These are phyloP conservation scores for Diaporthe helianthi DNA, from an alignment of 2,329 filamentous ascomycete genomes.

Conservation along the genomic window DNA sequence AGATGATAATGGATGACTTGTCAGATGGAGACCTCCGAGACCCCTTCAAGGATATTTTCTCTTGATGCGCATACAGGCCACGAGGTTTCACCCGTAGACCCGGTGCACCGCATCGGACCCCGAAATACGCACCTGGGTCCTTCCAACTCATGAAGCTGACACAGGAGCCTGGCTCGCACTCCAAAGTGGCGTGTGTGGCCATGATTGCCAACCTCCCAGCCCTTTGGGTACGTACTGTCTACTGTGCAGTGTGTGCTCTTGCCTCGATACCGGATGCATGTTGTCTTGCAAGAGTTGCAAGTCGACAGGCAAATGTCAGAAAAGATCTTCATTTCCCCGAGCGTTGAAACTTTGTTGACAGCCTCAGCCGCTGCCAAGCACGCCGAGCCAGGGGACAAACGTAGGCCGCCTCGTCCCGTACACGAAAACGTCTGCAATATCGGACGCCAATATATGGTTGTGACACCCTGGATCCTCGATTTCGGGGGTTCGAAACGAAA, in stretches of 20 bases:
- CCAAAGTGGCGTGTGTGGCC: not conserved
- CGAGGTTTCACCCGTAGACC: slow-evolving; percentile 21
- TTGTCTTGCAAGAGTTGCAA: slow-evolving; percentile 5
- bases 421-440: slow-evolving; percentile 8
- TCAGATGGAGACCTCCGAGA: slow-evolving; percentile 15
- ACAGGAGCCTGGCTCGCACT: slow-evolving; percentile 11
- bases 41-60: not conserved
- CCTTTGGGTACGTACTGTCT: not conserved
- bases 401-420: slow-evolving; percentile 15
- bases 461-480: not conserved
- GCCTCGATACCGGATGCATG: not conserved
- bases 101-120: slow-evolving; percentile 23
- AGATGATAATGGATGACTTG: not conserved
- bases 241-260: too few species aligned
- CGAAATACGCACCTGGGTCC: slow-evolving; percentile 6
- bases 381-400: slow-evolving; percentile 17
- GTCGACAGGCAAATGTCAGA: slow-evolving; percentile 11
- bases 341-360: slow-evolving; percentile 16
- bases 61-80: slow-evolving; percentile 7
- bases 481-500: slow-evolving; percentile 25
- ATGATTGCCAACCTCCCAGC: not conserved
- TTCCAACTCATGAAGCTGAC: slow-evolving; percentile 13
- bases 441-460: slow-evolving; percentile 3
- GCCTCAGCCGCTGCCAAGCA: slow-evolving; percentile 28
- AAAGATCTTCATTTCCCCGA: slow-evolving; percentile 17